Percentiles rank a stretch among this genome's conserved stretches.
Conservation (phyloP, 305 asterid species). For the Fraxinus latifolia region DNA sequence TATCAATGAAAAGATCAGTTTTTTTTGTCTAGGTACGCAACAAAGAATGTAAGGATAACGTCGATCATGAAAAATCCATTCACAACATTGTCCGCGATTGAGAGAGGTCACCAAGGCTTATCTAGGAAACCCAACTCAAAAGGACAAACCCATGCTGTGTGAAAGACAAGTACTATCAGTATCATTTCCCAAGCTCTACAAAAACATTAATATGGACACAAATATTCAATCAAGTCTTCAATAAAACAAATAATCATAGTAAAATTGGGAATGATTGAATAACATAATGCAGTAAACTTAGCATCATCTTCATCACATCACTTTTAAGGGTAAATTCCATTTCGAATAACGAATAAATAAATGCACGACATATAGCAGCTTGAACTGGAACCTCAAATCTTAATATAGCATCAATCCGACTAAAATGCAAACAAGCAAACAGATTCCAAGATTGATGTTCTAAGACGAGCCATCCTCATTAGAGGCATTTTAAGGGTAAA, state of each 20-base stretch:
- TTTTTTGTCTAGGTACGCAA: conserved; percentile 44
- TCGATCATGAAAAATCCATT: conserved; percentile 60
- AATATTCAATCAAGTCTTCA: not conserved
- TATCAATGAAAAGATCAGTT: conserved; percentile 46
- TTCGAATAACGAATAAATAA: no score
- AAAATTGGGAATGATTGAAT: no score
- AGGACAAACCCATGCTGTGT: conserved; percentile 61
- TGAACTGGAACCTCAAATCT: no score
- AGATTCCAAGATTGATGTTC: no score
- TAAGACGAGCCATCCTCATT: no score
- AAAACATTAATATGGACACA: not conserved
- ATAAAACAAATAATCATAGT: not conserved
- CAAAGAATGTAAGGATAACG: conserved; percentile 60
- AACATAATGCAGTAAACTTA: no score
- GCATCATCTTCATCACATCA: no score
- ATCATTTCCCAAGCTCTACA: conserved; percentile 49
- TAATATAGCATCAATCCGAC: no score
- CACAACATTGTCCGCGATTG: conserved; percentile 47
- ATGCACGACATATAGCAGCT: no score
- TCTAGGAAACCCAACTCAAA: conserved; percentile 55
- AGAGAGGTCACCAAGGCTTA: conserved; percentile 35
- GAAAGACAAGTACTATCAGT: conserved; percentile 46
- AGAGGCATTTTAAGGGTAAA: no score
- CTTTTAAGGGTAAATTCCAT: no score
- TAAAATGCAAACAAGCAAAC: no score